A percentile compares a stretch with the other conserved stretches of the same genome.
phyloP scores from a whole-genome alignment of 2,329 filamentous ascomycete species.

The Aspergillus pseudoviridinutans region DNA sequence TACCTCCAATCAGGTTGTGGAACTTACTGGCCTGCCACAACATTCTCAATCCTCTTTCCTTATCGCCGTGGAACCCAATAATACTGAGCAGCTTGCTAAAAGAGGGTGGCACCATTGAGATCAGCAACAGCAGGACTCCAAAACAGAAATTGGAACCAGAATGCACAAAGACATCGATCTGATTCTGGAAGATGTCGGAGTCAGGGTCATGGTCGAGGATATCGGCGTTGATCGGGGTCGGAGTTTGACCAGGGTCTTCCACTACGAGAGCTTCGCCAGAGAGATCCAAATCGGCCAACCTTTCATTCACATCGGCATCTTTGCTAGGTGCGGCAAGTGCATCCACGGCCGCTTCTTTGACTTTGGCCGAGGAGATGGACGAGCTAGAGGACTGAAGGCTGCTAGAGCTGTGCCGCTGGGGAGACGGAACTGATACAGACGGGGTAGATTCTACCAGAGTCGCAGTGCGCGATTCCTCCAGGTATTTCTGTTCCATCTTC shows the following conservation, averaged over 20 bases:
- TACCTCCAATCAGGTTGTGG: conserved; percentile 85
- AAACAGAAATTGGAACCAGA: conserved; percentile 87
- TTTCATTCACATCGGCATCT: conserved; percentile 15
- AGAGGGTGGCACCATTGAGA: conserved; percentile 89
- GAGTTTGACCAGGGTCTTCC: conserved; percentile 16
- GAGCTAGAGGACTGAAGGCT: conserved; percentile 1
- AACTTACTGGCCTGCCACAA: conserved; percentile 88
- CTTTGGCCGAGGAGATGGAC: conserved; percentile 11
- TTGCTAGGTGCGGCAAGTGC: conserved; percentile 7
- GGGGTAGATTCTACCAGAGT: neutral
- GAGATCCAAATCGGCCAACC: conserved; percentile 22
- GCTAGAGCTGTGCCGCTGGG: conserved; percentile 6
- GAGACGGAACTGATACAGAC: conserved; percentile 5
- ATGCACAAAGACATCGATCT: conserved; percentile 83
- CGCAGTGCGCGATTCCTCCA: conserved; percentile 27
- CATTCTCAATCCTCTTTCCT: conserved; percentile 74
- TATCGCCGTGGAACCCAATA: conserved; percentile 86
- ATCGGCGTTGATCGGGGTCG: conserved; percentile 21
- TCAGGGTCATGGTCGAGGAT: conserved; percentile 51
- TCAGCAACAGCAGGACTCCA: conserved; percentile 75
- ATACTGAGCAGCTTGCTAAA: conserved; percentile 84
- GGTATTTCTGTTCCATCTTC: conserved; percentile 64
- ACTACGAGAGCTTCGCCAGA: conserved; percentile 14
- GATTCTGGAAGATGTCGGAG: conserved; percentile 64
- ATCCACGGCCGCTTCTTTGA: conserved; percentile 12